A percentile compares a stretch with the other conserved stretches of the same genome.
These are phyloP conservation scores for Solanum hybrid DNA, from an alignment of 305 asterid species.

Conservation along the genomic window DNA sequence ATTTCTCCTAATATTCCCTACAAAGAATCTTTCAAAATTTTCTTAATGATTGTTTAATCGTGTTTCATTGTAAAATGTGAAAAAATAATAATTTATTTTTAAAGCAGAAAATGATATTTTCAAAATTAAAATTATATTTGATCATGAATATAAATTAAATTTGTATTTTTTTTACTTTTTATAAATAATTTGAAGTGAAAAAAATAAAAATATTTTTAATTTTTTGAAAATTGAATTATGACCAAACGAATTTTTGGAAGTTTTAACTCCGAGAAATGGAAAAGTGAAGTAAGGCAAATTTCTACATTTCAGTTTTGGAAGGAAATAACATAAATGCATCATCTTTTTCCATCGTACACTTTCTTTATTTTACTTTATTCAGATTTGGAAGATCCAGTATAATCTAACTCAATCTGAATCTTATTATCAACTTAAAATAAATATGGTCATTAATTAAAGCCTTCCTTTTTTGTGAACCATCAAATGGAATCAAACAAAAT, in stretches of 20 bases:
- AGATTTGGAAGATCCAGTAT: background rate
- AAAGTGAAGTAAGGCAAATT: background rate
- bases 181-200: too few species aligned
- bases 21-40: too few species aligned
- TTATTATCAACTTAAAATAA: background rate
- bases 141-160: too few species aligned
- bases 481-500: background rate
- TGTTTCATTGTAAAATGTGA: too few species aligned
- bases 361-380: background rate
- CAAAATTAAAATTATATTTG: too few species aligned
- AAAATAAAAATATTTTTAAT: too few species aligned
- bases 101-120: too few species aligned
- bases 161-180: too few species aligned
- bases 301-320: background rate
- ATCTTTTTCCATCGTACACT: background rate
- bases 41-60: too few species aligned
- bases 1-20: background rate
- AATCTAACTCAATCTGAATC: background rate
- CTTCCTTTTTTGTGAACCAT: background rate
- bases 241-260: background rate
- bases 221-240: background rate
- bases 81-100: too few species aligned
- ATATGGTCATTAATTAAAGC: background rate
- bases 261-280: background rate
- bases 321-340: background rate